phyloP scores from a whole-genome alignment of 768 basidiomycete species.

The Hydnum rufescens region DNA sequence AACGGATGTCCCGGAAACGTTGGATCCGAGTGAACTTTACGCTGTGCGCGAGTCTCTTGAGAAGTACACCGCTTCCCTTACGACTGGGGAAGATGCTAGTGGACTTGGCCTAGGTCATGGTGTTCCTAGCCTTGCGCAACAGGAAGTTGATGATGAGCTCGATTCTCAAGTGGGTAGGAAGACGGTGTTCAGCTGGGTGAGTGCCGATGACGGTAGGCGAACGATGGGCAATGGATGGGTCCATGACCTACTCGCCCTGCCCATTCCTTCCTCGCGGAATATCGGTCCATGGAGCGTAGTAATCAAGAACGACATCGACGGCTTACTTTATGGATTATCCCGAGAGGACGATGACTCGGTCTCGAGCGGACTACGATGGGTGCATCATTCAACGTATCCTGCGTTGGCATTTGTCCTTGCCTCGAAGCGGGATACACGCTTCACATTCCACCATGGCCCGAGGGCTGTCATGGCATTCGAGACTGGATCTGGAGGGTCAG shows the following conservation, averaged over 20 bases:
- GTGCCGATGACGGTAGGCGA: slow-evolving; percentile 21
- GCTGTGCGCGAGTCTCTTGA: slow-evolving; percentile 63
- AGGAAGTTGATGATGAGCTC: slow-evolving; percentile 83
- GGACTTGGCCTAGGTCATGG: slow-evolving; percentile 40
- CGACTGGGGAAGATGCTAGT: slow-evolving; percentile 35
- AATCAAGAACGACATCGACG: slow-evolving; percentile 56
- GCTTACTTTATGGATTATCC: slow-evolving; percentile 34
- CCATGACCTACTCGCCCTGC: slow-evolving; percentile 36
- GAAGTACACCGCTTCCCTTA: slow-evolving; percentile 58
- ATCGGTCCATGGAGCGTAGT: slow-evolving; percentile 25
- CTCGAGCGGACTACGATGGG: slow-evolving; percentile 31
- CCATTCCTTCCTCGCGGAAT: slow-evolving; percentile 28
- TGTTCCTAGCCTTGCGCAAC: slow-evolving; percentile 63
- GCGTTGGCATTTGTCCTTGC: slow-evolving; percentile 88
- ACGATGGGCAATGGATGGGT: slow-evolving; percentile 13
- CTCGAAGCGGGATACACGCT: slow-evolving; percentile 76
- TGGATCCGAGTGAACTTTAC: slow-evolving; percentile 68
- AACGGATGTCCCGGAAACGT: slow-evolving; percentile 65
- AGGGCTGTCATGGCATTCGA: slow-evolving; percentile 65
- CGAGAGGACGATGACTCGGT: slow-evolving; percentile 5
- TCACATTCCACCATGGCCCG: slow-evolving; percentile 50
- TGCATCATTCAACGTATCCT: slow-evolving; percentile 63
- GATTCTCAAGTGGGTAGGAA: slow-evolving; percentile 52
- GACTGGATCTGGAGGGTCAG: slow-evolving; percentile 32
- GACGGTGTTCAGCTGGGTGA: slow-evolving; percentile 49